Evolutionary conservation across 1,139 yeast genomes (phyloP), one percentile per base, ranked within the genome.

Genomic region (Lodderomyces metapsilosis): DNA sequence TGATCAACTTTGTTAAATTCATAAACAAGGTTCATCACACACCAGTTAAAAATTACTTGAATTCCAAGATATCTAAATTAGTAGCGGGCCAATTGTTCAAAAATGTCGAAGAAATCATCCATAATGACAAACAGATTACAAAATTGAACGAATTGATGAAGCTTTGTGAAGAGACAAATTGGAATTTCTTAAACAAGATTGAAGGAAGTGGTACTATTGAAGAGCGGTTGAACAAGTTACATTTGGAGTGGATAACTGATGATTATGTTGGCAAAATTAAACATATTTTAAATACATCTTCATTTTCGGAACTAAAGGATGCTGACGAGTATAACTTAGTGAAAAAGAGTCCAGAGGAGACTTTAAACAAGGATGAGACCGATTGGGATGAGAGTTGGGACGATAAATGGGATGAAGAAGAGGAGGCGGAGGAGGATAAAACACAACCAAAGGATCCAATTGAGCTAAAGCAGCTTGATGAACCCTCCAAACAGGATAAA

Each of bases 211-310:
- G 31, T 7, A 20, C 23, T 5, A 39, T 44, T 3, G 34, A 44
- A 23, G 60, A 57, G 10, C 57, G 58, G 37, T 58, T 69, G 43
- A 53, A 62, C 34, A 50, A 49, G 11, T 52, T 68, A 32, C 59
- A 66, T 44, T 43, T 52, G 31, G 62, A 66, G 39, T 66, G 72
- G 68, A 40, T 61, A 8, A 43, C 58, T 13, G 66, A 65, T 43
- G 56, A 53, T 22, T 59, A 54, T 39, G 56, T 64, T 18, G 56
- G 60, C 34, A 52, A 48, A 35, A 50, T 64, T 24, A 51, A 66
- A 43, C 39, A 39, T 5, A 48, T 50, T 11, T 59, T 56, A 37
- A 46, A 44, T 39, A 37, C 43, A 3, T 43, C 48, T 33, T 46
- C 42, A 16, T 40, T 49, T n/a, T 50, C 48, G 15, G 43, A 43